Base-by-base conservation (phyloP, 2,329 filamentous ascomycete genomes). In the Aspergillus aculeatus region DNA sequence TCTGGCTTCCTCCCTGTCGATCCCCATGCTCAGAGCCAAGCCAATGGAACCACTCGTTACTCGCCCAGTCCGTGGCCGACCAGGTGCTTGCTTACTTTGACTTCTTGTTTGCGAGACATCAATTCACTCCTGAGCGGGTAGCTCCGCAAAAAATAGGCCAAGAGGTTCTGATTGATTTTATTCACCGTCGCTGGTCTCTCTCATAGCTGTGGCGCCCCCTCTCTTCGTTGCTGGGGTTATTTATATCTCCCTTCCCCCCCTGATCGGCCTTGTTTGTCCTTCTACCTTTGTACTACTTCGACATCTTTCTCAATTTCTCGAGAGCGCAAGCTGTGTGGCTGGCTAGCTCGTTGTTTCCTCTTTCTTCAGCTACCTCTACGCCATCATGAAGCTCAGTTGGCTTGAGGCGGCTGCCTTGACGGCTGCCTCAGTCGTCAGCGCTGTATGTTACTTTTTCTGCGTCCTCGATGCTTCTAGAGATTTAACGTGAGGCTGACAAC, bases 321-420 rank as follows among this genome's bases (percentile, higher is more conserved):
- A 50, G 35, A 31, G 49, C n/a, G 31, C 47, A 50, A 51, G 26
- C 48, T 57, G 48, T 47, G 48, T 48, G 19, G 44, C 48, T 47
- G 47, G 32, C 47, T 44, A 29, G 32, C 29, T 48, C 16, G 35
- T 52, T 55, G 35, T 24, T 47, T 52, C 23, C 56, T 54, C 47
- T 58, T 57, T 50, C 35, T 35, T 29, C 19, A 47, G 50, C 23
- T 51, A 55, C 26, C 23, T 44, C 38, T 38, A 51, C 54, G 60
- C 62, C 66, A 69, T 53, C 51, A 77, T 77, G 75, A 75, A 69
- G 69, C 65, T 74, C 60, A 64, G 68, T 60, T 75, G 69, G 72
- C 57, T 75, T 24, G 68, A 75, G 65, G 66, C 68, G n/a, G 69
- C 64, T 52, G 69, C 64, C 32, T 57, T 76, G 59, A 66, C 69